Base-by-base conservation (phyloP, 192 early-diverging fungal genomes). In the Coemansia sp. region DNA sequence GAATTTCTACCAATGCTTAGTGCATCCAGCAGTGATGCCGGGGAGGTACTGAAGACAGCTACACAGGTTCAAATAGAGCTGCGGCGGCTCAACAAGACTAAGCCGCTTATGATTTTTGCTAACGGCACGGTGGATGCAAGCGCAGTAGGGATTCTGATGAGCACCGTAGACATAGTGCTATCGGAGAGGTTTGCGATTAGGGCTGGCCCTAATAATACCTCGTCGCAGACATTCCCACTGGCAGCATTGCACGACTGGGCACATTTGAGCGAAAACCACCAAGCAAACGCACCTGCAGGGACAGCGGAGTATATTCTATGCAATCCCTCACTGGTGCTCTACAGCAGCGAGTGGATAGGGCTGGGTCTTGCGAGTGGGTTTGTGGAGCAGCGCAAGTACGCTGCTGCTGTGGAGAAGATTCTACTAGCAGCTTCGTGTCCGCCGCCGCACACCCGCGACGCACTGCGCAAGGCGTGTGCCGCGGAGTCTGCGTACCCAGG, bases 401-500 rank as follows among this genome's bases (percentile, higher is more conserved):
- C 58, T 1, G 21, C 46, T 0, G 46, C 68, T 22, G 65, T 52
- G 31, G 66, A 71, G 30, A 61, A 65, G 20, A 74, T 80, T 29
- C 54, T 80, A n/a, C 30, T 80, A 4, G 77, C 77, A 0, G 77
- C 77, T 0, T 80, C 77, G 19, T 80, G 77, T 56, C 77, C 77
- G 17, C 77, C 77, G 10, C 77, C 77, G 9, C 66, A 68, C 14
- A 80, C 77, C 3, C 67, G 77, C 23, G 62, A 67, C 19, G 77
- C 77, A 0, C 30, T 80, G 52, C 64, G 77, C 61, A 74, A 80
- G 39, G 68, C 77, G 17, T 80, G 64, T 51, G 33, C 70, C 0
- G 69, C 65, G 0, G 77, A 80, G 31, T 80, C 77, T 0, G 61
- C 61, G 32, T 80, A 80, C 19, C 68, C 72, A 6, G 77, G 77